Conservation (phyloP, 148 eudicot species). For the Rhododendron griersonianum region DNA sequence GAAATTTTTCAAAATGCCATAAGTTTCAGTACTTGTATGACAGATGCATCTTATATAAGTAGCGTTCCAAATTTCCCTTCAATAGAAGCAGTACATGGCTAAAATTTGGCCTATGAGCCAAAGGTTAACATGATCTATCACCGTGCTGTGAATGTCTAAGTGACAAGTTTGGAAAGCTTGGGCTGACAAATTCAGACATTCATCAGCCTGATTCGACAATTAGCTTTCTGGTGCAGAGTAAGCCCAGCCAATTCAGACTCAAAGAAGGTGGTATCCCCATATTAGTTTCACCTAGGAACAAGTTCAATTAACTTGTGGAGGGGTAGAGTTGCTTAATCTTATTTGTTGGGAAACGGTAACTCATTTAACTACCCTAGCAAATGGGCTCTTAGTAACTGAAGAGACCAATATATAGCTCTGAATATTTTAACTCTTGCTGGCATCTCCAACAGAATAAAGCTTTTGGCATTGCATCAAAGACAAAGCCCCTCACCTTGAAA, state of each 20-base stretch:
- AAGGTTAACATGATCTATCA: background rate
- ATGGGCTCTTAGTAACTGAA: background rate
- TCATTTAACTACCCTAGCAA: background rate
- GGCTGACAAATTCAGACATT: background rate
- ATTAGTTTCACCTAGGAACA: background rate
- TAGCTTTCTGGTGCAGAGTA: background rate
- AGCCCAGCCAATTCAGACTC: background rate
- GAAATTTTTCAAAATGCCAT: background rate
- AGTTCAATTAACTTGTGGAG: background rate
- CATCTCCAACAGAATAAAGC: background rate
- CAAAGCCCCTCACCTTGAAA: conserved; percentile 49
- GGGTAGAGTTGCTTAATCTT: background rate
- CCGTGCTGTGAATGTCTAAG: background rate
- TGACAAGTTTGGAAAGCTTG: background rate
- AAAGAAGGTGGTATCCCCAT: background rate
- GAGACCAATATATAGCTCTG: background rate
- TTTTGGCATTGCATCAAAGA: background rate
- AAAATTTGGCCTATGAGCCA: background rate
- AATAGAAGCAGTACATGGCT: background rate
- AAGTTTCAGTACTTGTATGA: background rate
- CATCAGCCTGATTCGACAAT: background rate
- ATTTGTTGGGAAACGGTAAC: background rate
- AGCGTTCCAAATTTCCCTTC: background rate
- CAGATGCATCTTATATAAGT: background rate
- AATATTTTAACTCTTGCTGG: background rate